phyloP scores from a whole-genome alignment of 805 yeast species.

The Grigorovia yakushimaensis region DNA sequence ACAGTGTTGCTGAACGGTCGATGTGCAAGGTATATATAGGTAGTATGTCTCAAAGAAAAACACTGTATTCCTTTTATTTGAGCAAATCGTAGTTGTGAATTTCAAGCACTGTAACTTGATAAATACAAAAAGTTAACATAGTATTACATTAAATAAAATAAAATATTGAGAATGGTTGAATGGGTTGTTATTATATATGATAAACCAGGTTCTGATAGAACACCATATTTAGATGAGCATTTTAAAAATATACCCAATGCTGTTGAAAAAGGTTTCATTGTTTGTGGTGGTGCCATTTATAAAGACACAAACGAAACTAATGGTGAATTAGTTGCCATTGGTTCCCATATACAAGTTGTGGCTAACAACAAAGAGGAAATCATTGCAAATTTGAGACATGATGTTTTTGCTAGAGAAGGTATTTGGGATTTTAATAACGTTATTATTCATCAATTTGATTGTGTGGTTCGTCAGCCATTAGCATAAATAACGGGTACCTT shows the following conservation, averaged over 20 bases:
- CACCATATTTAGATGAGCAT: constrained; percentile 43
- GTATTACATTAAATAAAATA: too few relatives aligned
- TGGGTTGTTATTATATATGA: constrained; percentile 65
- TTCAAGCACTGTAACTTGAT: too few relatives aligned
- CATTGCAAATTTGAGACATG: constrained; percentile 50
- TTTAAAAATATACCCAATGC: constrained; percentile 36
- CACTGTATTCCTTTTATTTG: too few relatives aligned
- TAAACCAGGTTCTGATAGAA: constrained; percentile 53
- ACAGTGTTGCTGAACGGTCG: too few relatives aligned
- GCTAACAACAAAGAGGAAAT: constrained; percentile 62
- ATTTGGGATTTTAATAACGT: constrained; percentile 68
- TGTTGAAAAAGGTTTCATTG: constrained; percentile 35
- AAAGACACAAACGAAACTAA: constrained; percentile 35
- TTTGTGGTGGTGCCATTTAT: constrained; percentile 46
- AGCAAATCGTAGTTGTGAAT: too few relatives aligned
- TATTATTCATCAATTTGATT: constrained; percentile 45
- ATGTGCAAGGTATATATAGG: too few relatives aligned
- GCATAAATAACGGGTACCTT: too few relatives aligned
- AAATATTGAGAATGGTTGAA: constrained; percentile 47
- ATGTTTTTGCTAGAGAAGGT: constrained; percentile 52
- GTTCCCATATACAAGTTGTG: constrained; percentile 51
- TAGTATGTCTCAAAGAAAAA: too few relatives aligned
- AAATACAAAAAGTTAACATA: too few relatives aligned
- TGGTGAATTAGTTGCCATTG: constrained; percentile 45
- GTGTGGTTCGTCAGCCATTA: constrained; percentile 35